These are phyloP conservation scores for Xylariales sp. DNA, from an alignment of 2,329 filamentous ascomycete genomes.

Conservation along the genomic window DNA sequence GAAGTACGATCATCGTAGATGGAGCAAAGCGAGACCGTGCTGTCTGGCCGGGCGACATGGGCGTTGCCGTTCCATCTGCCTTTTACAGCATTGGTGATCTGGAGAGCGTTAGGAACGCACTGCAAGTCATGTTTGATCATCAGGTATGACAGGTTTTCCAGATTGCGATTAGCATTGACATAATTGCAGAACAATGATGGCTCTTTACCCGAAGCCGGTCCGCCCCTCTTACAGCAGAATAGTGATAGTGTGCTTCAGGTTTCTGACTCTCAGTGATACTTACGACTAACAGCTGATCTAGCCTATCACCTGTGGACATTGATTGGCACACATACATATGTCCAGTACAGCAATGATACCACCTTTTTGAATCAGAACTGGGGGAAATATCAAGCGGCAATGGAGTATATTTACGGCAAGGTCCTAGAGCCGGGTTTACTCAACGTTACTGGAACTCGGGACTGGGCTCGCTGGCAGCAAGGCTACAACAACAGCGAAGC, in stretches of 20 bases:
- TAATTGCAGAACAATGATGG: constrained; percentile 6
- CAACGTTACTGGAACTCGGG: constrained; percentile 43
- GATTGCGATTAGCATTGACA: not conserved
- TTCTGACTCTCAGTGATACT: no score
- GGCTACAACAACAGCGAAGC: constrained; percentile 46
- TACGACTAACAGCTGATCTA: not conserved
- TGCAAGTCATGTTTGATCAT: constrained; percentile 32
- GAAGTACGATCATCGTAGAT: constrained; percentile 33
- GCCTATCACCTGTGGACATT: constrained; percentile 33
- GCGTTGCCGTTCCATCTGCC: constrained; percentile 43
- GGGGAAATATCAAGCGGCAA: constrained; percentile 41
- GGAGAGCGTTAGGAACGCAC: constrained; percentile 38
- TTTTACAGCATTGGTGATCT: constrained; percentile 45
- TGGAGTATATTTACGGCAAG: constrained; percentile 28
- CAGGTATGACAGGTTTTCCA: constrained; percentile 25
- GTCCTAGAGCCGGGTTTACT: constrained; percentile 32
- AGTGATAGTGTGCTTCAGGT: constrained; percentile 4
- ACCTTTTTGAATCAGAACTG: constrained; percentile 42
- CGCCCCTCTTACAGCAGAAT: constrained; percentile 5
- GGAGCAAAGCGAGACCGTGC: constrained; percentile 50
- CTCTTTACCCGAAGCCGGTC: constrained; percentile 7
- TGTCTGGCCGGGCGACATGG: constrained; percentile 55
- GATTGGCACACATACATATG: constrained; percentile 54
- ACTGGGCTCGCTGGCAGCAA: constrained; percentile 46
- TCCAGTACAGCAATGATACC: constrained; percentile 49